phyloP scores from a whole-genome alignment of 805 yeast species.

The Yarrowia sp. region DNA sequence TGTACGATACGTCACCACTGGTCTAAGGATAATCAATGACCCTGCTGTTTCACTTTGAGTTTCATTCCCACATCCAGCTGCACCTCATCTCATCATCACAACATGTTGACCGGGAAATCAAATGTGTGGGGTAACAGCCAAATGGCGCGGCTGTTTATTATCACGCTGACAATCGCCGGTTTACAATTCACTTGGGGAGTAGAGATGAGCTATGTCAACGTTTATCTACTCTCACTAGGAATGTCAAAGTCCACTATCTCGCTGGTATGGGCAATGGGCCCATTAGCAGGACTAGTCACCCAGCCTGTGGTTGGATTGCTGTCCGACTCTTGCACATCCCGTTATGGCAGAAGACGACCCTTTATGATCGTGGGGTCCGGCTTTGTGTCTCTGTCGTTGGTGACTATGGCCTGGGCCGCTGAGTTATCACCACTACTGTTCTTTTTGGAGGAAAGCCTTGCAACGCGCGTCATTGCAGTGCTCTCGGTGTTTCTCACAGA shows the following conservation, averaged over 20 bases:
- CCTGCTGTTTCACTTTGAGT: not conserved
- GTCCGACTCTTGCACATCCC: constrained; percentile 55
- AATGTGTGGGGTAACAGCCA: constrained; percentile 25
- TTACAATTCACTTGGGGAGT: constrained; percentile 73
- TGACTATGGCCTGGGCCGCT: constrained; percentile 56
- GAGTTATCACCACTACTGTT: constrained; percentile 51
- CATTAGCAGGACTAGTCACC: constrained; percentile 66
- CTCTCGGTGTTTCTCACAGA: constrained; percentile 61
- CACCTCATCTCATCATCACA: not conserved
- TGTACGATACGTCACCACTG: too few species aligned
- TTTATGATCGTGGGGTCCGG: constrained; percentile 63
- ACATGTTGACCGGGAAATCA: constrained; percentile 12
- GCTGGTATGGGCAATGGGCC: constrained; percentile 74
- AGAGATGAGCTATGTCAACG: constrained; percentile 69
- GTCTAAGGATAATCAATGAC: too few species aligned
- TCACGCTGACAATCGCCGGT: constrained; percentile 58
- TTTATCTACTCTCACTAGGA: constrained; percentile 64
- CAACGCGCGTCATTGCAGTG: constrained; percentile 54
- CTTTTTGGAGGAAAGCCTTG: constrained; percentile 28
- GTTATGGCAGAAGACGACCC: constrained; percentile 62
- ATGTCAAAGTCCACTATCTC: constrained; percentile 63
- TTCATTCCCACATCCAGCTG: not conserved
- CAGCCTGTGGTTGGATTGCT: constrained; percentile 69
- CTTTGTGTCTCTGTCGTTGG: constrained; percentile 56
- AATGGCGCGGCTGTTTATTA: constrained; percentile 1